Base-by-base conservation (phyloP, 192 early-diverging fungal species). In the Linnemannia zychae region DNA sequence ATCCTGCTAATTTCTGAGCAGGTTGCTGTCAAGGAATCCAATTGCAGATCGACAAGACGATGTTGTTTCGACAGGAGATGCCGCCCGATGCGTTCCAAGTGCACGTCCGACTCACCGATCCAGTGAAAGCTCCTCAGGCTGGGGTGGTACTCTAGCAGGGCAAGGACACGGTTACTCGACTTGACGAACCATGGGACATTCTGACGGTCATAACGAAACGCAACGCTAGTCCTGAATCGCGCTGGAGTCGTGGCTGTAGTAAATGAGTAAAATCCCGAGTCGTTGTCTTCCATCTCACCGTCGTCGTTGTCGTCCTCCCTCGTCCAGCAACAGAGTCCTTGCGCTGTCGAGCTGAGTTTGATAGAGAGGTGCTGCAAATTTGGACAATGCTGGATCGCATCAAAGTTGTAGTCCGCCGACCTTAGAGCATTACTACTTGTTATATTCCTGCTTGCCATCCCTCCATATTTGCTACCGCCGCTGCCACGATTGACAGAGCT, bases 341-440 rank as follows among this genome's bases (percentile, higher is more conserved):
- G 46, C 1, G 52, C 13, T 52, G 9, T 71, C 5, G 33, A 17
- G 24, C 67, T 80, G 16, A 80, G 46, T 18, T n/a, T 57, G 28
- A 80, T 49, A 16, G 78, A 67, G 18, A 80, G 72, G 67, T 80
- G 71, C 1, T 44, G 71, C 16, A 80, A 24, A 24, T 80, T 80
- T 11, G 78, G 65, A n/a, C 78, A 80, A 36, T 80, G 63, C 0
- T 53, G 44, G 17, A 66, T 72, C 28, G 78, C 63, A 53, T 80
- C 78, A 17, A 80, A 38, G 33, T 80, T 73, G 34, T 74, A 80
- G 17, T 80, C 78, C 16, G 65, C 48, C 4, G 78, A 80, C 4
- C 65, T 4, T 18, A 74, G 7, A 3, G 53, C 37, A 20, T 15
- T 70, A 22, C 22, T 76, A 17, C n/a, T n/a, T n/a, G n/a, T n/a